A percentile compares a stretch with the other conserved stretches of the same genome.
phyloP scores from a whole-genome alignment of 108 stramenopile genomes.

The Pseudonitzschia delicatissima region DNA sequence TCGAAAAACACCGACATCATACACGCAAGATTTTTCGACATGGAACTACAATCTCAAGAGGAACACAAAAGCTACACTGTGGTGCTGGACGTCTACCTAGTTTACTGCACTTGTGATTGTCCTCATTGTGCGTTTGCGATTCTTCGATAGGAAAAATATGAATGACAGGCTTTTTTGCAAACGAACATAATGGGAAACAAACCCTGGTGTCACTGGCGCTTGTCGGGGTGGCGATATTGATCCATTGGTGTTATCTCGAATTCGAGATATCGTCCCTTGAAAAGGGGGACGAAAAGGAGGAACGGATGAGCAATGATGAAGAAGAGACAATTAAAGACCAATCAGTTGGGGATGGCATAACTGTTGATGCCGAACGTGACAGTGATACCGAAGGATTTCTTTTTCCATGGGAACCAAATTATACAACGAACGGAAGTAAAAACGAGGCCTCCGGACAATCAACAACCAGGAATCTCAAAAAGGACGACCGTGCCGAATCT shows the following conservation, averaged over 20 bases:
- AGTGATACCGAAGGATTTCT: neutral
- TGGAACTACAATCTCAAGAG: no score
- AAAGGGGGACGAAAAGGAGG: neutral
- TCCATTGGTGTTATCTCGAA: neutral
- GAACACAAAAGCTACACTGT: no score
- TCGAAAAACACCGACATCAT: no score
- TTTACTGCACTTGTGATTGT: no score
- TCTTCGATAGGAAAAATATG: no score
- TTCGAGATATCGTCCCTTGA: neutral
- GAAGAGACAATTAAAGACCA: neutral
- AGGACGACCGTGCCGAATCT: neutral
- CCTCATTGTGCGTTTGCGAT: no score
- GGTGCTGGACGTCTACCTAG: no score
- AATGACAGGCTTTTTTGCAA: no score
- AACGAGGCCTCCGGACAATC: no score
- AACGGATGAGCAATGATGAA: neutral
- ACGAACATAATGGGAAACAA: neutral
- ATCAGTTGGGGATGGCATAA: neutral
- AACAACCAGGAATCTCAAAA: neutral
- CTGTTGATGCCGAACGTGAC: neutral
- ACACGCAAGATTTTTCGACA: no score
- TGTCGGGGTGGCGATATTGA: neutral
- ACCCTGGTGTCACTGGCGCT: neutral
- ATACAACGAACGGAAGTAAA: neutral
- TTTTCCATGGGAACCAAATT: constrained; percentile 4